Evolutionary conservation across 192 early-diverging fungal genomes (phyloP).

Genomic region (Pilaira anomala): DNA sequence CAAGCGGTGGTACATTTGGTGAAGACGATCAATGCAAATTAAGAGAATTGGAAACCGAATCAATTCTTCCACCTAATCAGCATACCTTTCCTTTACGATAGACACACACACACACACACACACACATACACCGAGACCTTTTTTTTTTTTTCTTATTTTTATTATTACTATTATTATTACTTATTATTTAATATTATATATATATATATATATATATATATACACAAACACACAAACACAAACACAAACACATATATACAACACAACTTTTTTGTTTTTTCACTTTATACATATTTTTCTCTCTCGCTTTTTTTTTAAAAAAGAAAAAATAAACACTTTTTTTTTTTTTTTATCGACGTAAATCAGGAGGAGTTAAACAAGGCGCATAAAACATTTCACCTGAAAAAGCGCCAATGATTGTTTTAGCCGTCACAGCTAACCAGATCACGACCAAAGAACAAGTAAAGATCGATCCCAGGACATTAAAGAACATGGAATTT

Average conservation of each 20-base stretch:
- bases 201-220: no score
- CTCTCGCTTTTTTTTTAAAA: neutral
- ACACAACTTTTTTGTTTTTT: neutral
- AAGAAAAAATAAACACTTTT: neutral
- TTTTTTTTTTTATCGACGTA: neutral
- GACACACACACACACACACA: no score
- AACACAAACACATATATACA: no score
- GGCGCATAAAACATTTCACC: constrained; percentile 21
- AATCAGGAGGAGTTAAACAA: constrained; percentile 3
- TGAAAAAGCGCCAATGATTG: constrained; percentile 3
- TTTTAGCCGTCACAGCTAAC: constrained; percentile 5
- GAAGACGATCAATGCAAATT: constrained; percentile 20
- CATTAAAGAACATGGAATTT: constrained; percentile 6
- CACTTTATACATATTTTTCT: neutral
- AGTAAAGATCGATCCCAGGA: constrained; percentile 9
- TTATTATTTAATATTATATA: no score
- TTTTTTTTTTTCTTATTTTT: neutral
- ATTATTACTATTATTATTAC: no score
- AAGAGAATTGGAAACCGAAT: constrained; percentile 1
- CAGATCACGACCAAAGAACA: constrained; percentile 15
- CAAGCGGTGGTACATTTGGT: constrained; percentile 38
- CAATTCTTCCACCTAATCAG: no score
- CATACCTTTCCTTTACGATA: no score
- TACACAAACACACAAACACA: no score
- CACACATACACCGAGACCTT: no score